Conservation (phyloP, 2,329 filamentous ascomycete genomes). For the Diplocarpon rosae region DNA sequence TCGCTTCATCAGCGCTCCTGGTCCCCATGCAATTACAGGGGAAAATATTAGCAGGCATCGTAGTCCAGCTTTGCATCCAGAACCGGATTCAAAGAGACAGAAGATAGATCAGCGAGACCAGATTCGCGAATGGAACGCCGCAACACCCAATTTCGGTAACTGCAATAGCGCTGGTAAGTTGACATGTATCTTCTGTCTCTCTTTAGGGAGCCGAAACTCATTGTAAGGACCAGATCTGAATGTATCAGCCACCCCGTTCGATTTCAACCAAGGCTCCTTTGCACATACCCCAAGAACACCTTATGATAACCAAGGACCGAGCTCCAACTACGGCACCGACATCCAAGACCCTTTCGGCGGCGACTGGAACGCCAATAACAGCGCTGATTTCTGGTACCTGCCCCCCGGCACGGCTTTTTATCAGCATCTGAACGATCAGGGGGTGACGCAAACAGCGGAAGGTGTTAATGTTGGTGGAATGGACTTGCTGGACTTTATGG, state of each 20-base stretch:
- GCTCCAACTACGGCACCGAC: slow-evolving; percentile 26
- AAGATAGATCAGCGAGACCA: slow-evolving; percentile 18
- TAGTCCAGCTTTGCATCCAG: slow-evolving; percentile 24
- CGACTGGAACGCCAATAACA: slow-evolving; percentile 17
- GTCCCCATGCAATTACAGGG: slow-evolving; percentile 27
- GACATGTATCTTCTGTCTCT: not conserved
- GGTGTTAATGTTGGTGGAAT: slow-evolving; percentile 56
- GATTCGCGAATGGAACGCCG: slow-evolving; percentile 24
- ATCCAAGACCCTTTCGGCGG: slow-evolving; percentile 21
- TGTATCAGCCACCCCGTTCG: slow-evolving; percentile 54
- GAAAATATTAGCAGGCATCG: slow-evolving; percentile 11
- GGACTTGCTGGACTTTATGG: slow-evolving; percentile 58
- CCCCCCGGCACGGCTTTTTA: slow-evolving; percentile 53
- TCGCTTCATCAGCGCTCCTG: slow-evolving; percentile 58
- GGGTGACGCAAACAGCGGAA: slow-evolving; percentile 55
- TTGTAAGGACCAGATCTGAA: slow-evolving; percentile 16
- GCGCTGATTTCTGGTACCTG: slow-evolving; percentile 53
- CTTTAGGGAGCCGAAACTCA: not conserved
- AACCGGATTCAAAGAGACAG: slow-evolving; percentile 26
- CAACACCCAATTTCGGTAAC: slow-evolving; percentile 19
- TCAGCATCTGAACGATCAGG: slow-evolving; percentile 51
- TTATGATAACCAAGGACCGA: slow-evolving; percentile 20
- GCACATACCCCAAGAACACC: slow-evolving; percentile 35
- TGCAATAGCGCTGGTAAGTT: slow-evolving; percentile 19
- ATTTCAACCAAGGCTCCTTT: slow-evolving; percentile 43